Evolutionary conservation across 768 basidiomycete species (phyloP), one percentile per base, ranked within the genome.

Genomic region (Kwoniella botswanensis): DNA sequence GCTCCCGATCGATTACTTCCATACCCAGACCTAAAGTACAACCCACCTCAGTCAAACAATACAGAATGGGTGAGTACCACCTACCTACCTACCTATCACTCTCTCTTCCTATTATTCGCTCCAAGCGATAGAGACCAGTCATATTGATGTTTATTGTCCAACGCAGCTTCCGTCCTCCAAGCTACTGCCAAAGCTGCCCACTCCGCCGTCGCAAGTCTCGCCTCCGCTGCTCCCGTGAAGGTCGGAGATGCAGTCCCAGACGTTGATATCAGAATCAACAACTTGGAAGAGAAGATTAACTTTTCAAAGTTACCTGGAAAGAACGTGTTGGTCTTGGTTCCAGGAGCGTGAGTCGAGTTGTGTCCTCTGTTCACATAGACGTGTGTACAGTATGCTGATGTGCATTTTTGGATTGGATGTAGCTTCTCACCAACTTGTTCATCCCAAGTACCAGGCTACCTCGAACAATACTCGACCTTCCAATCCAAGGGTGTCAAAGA

Each of bases 401-500:
- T 41, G 24, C 18, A 17, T 43, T 41, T 21, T n/a, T 54, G 17
- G 17, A 29, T 15, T 55, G 18, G 59, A 3, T 60, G 11, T 71
- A 77, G 79, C 7, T 93, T 92, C 84, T 90, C 90, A 2, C 89
- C 89, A 0, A 86, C 90, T 4, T 93, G 92, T 83, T 88, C 87
- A 65, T 82, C 71, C 82, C 86, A 87, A 80, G 82, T 87, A 52
- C 86, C 86, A 29, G 84, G 86, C 11, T 94, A 90, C 85, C 87
- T 93, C 73, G 81, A 87, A 65, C 86, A 86, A 64, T 90, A 88
- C 82, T 87, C 89, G 15, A 85, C 89, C 78, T 92, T 92, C 88
- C 89, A 89, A 84, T 87, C 85, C 3, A 93, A 92, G 83, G 93
- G 92, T 12, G 85, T 93, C 77, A 87, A 88, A 70, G 86, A 88